Evolutionary conservation across 2,329 filamentous ascomycete genomes (phyloP).

Genomic region (Aspergillus ochraceus): DNA sequence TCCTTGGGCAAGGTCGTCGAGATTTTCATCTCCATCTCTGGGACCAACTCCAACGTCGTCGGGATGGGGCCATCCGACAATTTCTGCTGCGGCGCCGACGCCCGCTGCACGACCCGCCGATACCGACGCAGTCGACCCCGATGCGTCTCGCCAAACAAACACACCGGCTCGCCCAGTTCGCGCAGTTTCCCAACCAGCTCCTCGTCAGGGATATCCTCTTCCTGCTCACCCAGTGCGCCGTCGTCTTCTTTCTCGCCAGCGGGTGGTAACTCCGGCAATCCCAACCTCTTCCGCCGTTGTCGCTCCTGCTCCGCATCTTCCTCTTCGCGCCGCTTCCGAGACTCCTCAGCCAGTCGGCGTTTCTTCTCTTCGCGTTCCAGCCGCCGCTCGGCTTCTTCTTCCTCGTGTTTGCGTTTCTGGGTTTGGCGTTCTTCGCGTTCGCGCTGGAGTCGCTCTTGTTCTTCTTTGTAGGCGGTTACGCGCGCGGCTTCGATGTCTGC

Average conservation of each 20-base stretch:
- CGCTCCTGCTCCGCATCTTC: slow-evolving; percentile 73
- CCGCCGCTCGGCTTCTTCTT: slow-evolving; percentile 73
- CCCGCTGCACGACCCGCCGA: slow-evolving; percentile 56
- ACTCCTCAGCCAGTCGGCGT: slow-evolving; percentile 77
- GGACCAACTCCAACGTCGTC: slow-evolving; percentile 75
- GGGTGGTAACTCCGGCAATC: slow-evolving; percentile 70
- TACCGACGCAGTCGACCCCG: slow-evolving; percentile 69
- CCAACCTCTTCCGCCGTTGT: slow-evolving; percentile 70
- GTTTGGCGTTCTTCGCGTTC: slow-evolving; percentile 68
- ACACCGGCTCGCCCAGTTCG: slow-evolving; percentile 68
- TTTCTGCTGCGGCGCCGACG: slow-evolving; percentile 35
- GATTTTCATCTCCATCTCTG: slow-evolving; percentile 88
- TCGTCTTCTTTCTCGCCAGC: slow-evolving; percentile 29
- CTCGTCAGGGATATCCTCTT: slow-evolving; percentile 65
- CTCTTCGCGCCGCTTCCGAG: slow-evolving; percentile 66
- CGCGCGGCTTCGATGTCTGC: slow-evolving; percentile 83
- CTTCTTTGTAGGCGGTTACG: slow-evolving; percentile 74
- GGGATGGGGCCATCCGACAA: slow-evolving; percentile 78
- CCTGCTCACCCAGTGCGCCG: slow-evolving; percentile 36
- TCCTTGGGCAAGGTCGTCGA: slow-evolving; percentile 63
- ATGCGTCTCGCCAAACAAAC: slow-evolving; percentile 80
- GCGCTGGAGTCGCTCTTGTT: slow-evolving; percentile 72
- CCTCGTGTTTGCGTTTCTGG: slow-evolving; percentile 85
- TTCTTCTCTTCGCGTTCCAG: slow-evolving; percentile 78
- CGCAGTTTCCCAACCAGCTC: slow-evolving; percentile 69